Percentiles rank a stretch among this genome's conserved stretches.
Conservation (phyloP, 129 eudicot species). For the Calendula officinalis region DNA sequence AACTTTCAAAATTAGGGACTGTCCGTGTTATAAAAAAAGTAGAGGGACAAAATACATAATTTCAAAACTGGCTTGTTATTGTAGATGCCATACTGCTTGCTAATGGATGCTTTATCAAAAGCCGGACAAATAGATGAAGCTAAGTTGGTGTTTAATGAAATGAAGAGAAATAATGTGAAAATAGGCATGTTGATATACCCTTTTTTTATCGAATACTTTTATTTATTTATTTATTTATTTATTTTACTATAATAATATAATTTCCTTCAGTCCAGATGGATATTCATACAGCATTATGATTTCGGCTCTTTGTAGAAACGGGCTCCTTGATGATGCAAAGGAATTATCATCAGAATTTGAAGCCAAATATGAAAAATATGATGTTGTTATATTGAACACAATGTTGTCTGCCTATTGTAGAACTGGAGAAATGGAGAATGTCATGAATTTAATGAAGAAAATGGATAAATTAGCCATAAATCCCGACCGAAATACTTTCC, state of each 20-base stretch:
- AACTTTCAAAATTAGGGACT: too few relatives aligned
- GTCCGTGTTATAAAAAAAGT: too few relatives aligned
- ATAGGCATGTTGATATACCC: slow-evolving; percentile 38
- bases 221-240: too few relatives aligned
- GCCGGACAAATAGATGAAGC: slow-evolving; percentile 75
- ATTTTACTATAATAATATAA: too few relatives aligned
- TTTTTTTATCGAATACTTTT: too few relatives aligned
- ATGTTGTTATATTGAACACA: slow-evolving; percentile 69
- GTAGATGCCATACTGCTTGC: slow-evolving; percentile 93
- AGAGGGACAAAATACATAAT: too few relatives aligned
- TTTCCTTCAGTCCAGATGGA: slow-evolving; percentile 48
- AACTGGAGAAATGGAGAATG: slow-evolving; percentile 83
- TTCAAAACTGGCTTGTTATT: too few relatives aligned
- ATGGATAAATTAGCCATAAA: slow-evolving; percentile 77
- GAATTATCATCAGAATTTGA: slow-evolving; percentile 68
- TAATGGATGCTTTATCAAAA: slow-evolving; percentile 92
- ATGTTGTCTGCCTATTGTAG: slow-evolving; percentile 93
- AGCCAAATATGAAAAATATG: slow-evolving; percentile 68
- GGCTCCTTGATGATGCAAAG: slow-evolving; percentile 75
- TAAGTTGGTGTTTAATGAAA: slow-evolving; percentile 62
- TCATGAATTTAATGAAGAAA: slow-evolving; percentile 87
- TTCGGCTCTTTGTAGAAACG: slow-evolving; percentile 64
- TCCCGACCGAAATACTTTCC: slow-evolving; percentile 86
- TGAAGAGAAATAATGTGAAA: slow-evolving; percentile 63
- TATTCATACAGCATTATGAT: slow-evolving; percentile 92